phyloP scores from a whole-genome alignment of 306 rosid genomes.

The Purshia tridentata region DNA sequence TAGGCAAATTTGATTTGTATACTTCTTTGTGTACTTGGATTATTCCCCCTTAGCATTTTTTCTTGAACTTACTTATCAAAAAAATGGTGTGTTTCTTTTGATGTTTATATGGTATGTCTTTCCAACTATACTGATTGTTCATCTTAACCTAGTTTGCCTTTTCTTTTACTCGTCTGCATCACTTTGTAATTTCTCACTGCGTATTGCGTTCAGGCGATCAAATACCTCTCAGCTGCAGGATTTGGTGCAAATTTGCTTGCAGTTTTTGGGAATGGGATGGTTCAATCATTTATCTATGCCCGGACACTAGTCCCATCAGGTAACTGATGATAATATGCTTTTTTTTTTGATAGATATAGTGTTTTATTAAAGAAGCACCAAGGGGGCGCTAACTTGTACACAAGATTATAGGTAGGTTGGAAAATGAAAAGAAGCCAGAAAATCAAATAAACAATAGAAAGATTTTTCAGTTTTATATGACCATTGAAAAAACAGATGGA shows the following conservation, averaged over 20 bases:
- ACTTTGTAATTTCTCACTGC: conserved; percentile 30
- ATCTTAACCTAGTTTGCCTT: conserved; percentile 25
- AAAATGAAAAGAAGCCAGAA: background rate
- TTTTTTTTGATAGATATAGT: background rate
- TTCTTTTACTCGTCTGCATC: conserved; percentile 19
- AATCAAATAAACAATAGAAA: background rate
- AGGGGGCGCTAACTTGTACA: background rate
- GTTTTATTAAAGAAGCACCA: background rate
- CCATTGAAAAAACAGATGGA: background rate
- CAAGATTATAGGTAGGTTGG: background rate
- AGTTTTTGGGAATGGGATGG: conserved; percentile 85
- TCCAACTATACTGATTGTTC: conserved; percentile 3
- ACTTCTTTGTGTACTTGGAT: background rate
- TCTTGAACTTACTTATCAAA: background rate
- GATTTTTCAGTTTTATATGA: background rate
- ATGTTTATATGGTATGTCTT: conserved; percentile 1
- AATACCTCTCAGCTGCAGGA: conserved; percentile 87
- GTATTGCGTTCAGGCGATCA: conserved; percentile 68
- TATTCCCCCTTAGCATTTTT: background rate
- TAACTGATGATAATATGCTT: conserved; percentile 15
- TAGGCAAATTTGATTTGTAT: background rate
- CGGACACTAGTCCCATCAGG: conserved; percentile 69
- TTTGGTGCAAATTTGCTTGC: conserved; percentile 95
- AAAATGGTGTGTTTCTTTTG: background rate
- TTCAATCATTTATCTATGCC: conserved; percentile 83